A percentile compares a stretch with the other conserved stretches of the same genome.
Conservation (phyloP, 768 basidiomycete species). For the Chiua virens region DNA sequence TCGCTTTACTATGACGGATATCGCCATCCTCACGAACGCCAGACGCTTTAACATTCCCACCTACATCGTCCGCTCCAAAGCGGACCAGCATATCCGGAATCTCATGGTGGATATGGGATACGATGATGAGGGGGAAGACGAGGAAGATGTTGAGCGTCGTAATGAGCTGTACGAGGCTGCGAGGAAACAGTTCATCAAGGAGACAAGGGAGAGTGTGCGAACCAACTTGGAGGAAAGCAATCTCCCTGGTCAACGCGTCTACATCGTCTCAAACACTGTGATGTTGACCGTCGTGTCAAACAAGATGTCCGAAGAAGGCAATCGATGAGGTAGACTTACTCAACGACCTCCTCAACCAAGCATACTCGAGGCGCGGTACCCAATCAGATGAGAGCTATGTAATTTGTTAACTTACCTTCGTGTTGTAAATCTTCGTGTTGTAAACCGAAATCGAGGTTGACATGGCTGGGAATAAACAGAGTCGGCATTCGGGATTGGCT, state of each 20-base stretch:
- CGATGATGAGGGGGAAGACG: constrained; percentile 16
- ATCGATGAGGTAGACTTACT: constrained; percentile 25
- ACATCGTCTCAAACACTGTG: constrained; percentile 24
- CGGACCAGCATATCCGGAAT: constrained; percentile 32
- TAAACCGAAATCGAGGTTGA: too few relatives aligned
- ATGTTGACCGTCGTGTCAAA: constrained; percentile 12
- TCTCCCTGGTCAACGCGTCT: constrained; percentile 24
- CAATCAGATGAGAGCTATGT: neutral
- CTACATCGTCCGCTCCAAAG: constrained; percentile 34
- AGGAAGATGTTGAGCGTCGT: constrained; percentile 7
- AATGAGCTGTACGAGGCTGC: constrained; percentile 13
- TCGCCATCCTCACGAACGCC: constrained; percentile 33
- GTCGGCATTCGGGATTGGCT: too few relatives aligned
- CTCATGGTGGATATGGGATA: constrained; percentile 25
- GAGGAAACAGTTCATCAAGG: constrained; percentile 20
- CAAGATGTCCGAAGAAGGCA: constrained; percentile 11
- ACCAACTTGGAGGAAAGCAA: constrained; percentile 17
- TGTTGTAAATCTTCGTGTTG: too few relatives aligned
- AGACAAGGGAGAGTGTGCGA: constrained; percentile 20
- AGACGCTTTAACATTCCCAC: constrained; percentile 32
- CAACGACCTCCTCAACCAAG: constrained; percentile 15
- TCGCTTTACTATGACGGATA: constrained; percentile 35
- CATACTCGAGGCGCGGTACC: constrained; percentile 2
- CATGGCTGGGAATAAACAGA: too few relatives aligned
- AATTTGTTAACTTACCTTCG: too few relatives aligned